Base-by-base conservation (phyloP, 345 rosid species). In the Hirschfeldia incana region DNA sequence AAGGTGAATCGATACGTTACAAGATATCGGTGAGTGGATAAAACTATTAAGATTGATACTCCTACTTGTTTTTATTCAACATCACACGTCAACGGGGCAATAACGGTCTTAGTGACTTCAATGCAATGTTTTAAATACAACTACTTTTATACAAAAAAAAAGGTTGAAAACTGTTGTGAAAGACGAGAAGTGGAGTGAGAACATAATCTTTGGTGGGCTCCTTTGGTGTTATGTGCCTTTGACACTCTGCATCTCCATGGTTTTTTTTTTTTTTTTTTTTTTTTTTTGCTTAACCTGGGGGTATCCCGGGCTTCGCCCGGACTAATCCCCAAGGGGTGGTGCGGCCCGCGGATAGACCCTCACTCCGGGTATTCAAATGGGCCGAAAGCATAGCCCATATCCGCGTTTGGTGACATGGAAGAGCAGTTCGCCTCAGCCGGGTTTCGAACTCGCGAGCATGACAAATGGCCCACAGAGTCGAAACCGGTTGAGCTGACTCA, bases 1-100 rank as follows among this genome's bases (percentile, higher is more conserved):
- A 91, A 93, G 97, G 96, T 46, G 55, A 46, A 46, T 46, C 55
- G 55, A 46, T 46, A 51, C 57, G 57, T n/a, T 51, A 51, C 57
- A n/a, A 51, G 57, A 6, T 51, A n/a, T 15, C n/a, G 57, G n/a
- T 51, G 57, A 51, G 21, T 42, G 46, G 74, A 67, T 59, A 67
- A 67, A 76, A 32, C 70, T 12, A 49, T 26, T 32, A 37, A 9
- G 34, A 27, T 26, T 29, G 37, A 2, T 51, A 51, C 21, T 51
- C 57, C 55, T 16, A 10, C 1, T 69, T 32, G 46, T 3, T 70
- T 34, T 34, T 36, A 13, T 70, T 70, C 59, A 77, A 63, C 30
- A 37, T 69, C 16, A 34, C 42, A 70, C 44, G 75, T 21, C 72
- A 55, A 39, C 3, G 67, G 8, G 8, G 30, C 8, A 58, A 66